These are phyloP conservation scores for Penicillium lagena DNA, from an alignment of 495 filamentous ascomycete species.

Conservation along the genomic window DNA sequence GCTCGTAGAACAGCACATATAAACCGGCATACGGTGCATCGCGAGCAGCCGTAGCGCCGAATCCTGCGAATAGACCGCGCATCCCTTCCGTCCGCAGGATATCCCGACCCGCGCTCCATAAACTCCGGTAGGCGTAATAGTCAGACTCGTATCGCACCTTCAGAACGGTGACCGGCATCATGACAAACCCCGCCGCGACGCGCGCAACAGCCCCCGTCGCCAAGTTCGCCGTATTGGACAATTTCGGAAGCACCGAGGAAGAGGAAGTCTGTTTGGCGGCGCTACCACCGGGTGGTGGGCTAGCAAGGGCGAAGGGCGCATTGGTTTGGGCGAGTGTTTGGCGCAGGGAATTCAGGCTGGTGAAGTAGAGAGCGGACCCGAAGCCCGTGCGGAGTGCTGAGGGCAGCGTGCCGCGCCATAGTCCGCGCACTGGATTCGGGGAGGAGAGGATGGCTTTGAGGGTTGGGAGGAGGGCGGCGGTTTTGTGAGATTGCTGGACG, in stretches of 20 bases:
- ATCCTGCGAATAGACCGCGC: slow-evolving; percentile 85
- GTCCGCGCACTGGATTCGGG: slow-evolving; percentile 56
- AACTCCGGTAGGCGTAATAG: slow-evolving; percentile 76
- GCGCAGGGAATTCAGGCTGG: slow-evolving; percentile 75
- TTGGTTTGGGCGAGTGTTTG: slow-evolving; percentile 52
- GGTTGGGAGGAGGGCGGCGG: slow-evolving; percentile 59
- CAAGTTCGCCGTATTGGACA: slow-evolving; percentile 81
- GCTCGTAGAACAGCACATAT: slow-evolving; percentile 93
- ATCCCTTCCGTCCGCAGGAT: slow-evolving; percentile 70
- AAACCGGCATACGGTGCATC: slow-evolving; percentile 94
- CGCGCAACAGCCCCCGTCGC: slow-evolving; percentile 76
- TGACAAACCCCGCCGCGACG: slow-evolving; percentile 75
- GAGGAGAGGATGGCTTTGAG: slow-evolving; percentile 61
- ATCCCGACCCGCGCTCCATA: slow-evolving; percentile 63
- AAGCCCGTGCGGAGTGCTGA: slow-evolving; percentile 88
- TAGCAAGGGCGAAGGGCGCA: slow-evolving; percentile 15
- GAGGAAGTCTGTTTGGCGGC: slow-evolving; percentile 15
- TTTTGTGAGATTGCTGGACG: slow-evolving; percentile 61
- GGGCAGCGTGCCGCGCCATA: slow-evolving; percentile 93
- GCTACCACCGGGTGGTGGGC: slow-evolving; percentile 1
- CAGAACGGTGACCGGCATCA: slow-evolving; percentile 95
- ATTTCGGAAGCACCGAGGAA: slow-evolving; percentile 74
- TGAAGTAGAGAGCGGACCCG: slow-evolving; percentile 93
- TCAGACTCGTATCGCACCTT: slow-evolving; percentile 93
- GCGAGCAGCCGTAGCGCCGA: slow-evolving; percentile 85